Base-by-base conservation (phyloP, 2,329 filamentous ascomycete species). In the Calonectria naviculata region DNA sequence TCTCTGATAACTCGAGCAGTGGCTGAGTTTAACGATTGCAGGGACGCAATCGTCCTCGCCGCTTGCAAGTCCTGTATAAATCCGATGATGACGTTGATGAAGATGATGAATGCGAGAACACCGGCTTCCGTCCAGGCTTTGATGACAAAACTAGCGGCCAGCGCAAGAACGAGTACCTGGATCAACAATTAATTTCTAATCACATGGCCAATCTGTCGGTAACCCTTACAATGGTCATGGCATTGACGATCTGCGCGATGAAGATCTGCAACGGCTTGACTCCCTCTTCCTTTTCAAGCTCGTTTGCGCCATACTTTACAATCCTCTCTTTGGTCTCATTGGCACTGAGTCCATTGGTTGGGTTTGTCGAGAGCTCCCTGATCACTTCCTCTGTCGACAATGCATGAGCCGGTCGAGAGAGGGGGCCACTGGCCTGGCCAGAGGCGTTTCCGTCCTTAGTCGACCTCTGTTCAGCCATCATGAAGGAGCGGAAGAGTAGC, bases 181-280 rank as follows among this genome's bases (percentile, higher is more conserved):
- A 26, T 60, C 13, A 58, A 19, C 5, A 31, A 58, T 58, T 58
- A 58, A 21, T 19, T 17, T 38, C n/a, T 26, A 12, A 36, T 36
- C 3, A 17, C 5, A 56, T 15, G 15, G 5, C 13, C 13, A 28
- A 38, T 17, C 15, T 12, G 31, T 29, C 17, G 10, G 56, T 15
- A 10, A 10, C n/a, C 70, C 76, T 62, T 61, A 81, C 88, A 76
- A 91, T 74, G 52, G 88, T 90, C 89, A 91, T 90, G 19, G 89
- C 89, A 79, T 91, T 91, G 68, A 85, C 86, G 38, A 90, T 80
- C 77, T 92, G 90, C 24, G 87, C 85, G 24, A 90, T 74, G 19
- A 91, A 80, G 47, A 91, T 90, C 78, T 90, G 90, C 54, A 85
- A 67, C 84, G 87, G 79, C 82, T 83, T 87, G 34, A 92, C 88